Evolutionary conservation across 768 basidiomycete species (phyloP).

Genomic region (Tephrocybe sp.): DNA sequence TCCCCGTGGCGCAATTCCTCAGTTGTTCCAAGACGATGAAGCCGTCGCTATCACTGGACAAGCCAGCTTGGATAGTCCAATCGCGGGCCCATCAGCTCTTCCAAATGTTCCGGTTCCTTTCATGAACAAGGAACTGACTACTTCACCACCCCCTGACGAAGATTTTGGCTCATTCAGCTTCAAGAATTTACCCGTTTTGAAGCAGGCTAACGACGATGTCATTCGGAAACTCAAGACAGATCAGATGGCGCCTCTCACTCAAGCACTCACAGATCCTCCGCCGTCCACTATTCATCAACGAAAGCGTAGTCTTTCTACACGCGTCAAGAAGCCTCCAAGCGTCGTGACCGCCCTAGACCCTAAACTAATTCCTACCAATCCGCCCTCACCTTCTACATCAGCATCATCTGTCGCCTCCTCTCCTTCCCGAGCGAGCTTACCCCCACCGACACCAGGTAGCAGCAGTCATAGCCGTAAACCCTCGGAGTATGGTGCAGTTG

Average conservation of each 20-base stretch:
- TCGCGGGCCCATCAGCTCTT: conserved; percentile 37
- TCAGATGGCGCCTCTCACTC: conserved; percentile 75
- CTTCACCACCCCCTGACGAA: conserved; percentile 68
- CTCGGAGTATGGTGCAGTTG: conserved; percentile 85
- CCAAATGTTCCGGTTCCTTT: conserved; percentile 46
- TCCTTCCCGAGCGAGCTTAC: conserved; percentile 73
- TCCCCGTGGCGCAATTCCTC: conserved; percentile 87
- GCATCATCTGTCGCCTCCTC: conserved; percentile 91
- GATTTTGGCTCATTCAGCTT: conserved; percentile 98
- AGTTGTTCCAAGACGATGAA: conserved; percentile 92
- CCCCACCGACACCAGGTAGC: conserved; percentile 71
- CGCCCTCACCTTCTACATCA: conserved; percentile 90
- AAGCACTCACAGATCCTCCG: conserved; percentile 66
- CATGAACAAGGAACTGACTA: conserved; percentile 32
- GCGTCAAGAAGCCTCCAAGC: conserved; percentile 79
- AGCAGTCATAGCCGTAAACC: conserved; percentile 77
- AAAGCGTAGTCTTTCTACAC: conserved; percentile 79
- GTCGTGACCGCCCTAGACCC: conserved; percentile 72
- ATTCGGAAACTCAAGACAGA: conserved; percentile 95
- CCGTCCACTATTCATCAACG: conserved; percentile 51
- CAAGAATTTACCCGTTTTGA: conserved; percentile 94
- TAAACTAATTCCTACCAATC: conserved; percentile 65
- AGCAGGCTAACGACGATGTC: conserved; percentile 98
- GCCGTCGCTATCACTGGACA: conserved; percentile 53
- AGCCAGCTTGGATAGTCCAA: conserved; percentile 47